Conservation (phyloP, 2,329 filamentous ascomycete genomes). For the Diaporthe sp. region DNA sequence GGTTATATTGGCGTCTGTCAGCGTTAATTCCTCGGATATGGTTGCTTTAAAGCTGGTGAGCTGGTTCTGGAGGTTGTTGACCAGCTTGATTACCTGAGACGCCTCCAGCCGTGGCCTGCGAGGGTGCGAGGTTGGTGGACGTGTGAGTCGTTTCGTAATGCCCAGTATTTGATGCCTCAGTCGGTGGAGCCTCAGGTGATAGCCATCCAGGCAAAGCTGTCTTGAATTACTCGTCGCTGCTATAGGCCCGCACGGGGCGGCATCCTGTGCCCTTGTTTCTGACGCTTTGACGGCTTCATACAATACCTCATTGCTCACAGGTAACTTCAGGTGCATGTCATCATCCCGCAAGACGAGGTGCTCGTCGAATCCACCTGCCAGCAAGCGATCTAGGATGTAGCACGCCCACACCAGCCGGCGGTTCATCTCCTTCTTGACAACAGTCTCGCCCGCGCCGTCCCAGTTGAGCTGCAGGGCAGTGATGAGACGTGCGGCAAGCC, state of each 20-base stretch:
- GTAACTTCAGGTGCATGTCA: slow-evolving; percentile 51
- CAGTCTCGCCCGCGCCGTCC: slow-evolving; percentile 46
- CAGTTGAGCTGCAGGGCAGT: slow-evolving; percentile 53
- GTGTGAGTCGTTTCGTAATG: slow-evolving; percentile 35
- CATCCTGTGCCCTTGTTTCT: not conserved
- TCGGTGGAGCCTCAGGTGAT: slow-evolving; percentile 49
- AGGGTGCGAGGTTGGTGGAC: slow-evolving; percentile 37
- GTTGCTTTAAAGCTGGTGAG: slow-evolving; percentile 49
- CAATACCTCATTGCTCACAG: slow-evolving; percentile 48
- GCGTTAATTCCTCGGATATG: slow-evolving; percentile 47
- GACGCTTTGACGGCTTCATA: slow-evolving; percentile 36
- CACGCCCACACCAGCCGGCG: slow-evolving; percentile 52
- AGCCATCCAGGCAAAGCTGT: slow-evolving; percentile 42
- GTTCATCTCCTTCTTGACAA: slow-evolving; percentile 49
- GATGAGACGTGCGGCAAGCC: slow-evolving; percentile 49
- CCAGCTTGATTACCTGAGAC: slow-evolving; percentile 50
- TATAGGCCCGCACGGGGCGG: not conserved
- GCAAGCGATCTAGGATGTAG: slow-evolving; percentile 50
- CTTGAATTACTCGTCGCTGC: not conserved
- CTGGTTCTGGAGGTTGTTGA: slow-evolving; percentile 50
- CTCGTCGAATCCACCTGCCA: slow-evolving; percentile 53
- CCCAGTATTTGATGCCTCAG: slow-evolving; percentile 50
- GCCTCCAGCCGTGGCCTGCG: slow-evolving; percentile 43
- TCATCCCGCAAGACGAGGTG: slow-evolving; percentile 50
- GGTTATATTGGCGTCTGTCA: slow-evolving; percentile 48